Conservation (phyloP, 2,329 filamentous ascomycete genomes). For the Colletotrichum echinochloae region DNA sequence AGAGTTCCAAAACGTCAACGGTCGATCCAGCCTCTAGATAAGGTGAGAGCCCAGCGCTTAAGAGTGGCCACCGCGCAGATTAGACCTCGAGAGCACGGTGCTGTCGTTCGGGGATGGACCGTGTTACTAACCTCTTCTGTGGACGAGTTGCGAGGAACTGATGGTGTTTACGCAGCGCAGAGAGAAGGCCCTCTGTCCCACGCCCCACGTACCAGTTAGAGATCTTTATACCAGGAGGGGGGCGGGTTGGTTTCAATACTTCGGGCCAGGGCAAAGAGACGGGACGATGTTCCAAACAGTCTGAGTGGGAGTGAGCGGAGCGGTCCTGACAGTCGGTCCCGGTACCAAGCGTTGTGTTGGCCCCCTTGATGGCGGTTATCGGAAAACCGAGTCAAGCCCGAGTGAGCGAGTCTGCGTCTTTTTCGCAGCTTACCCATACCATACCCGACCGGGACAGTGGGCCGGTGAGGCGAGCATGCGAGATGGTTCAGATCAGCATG, state of each 20-base stretch:
- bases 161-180: conserved; percentile 25
- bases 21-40: conserved; percentile 33
- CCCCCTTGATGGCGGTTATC: conserved; percentile 25
- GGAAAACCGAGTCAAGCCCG: conserved; percentile 9
- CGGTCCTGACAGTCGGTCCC: conserved; percentile 28
- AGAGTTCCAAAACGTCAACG: conserved; percentile 28
- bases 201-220: conserved; percentile 20
- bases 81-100: conserved; percentile 30
- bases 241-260: conserved; percentile 32
- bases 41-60: conserved; percentile 6
- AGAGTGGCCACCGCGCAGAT: conserved; percentile 11
- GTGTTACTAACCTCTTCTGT: conserved; percentile 25
- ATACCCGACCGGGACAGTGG: conserved; percentile 5
- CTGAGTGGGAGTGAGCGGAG: conserved; percentile 34
- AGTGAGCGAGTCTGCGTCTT: conserved; percentile 11
- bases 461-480: conserved; percentile 14
- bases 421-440: background rate
- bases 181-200: background rate
- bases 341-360: conserved; percentile 5
- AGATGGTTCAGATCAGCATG: conserved; percentile 25
- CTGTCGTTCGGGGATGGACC: conserved; percentile 32
- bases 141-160: conserved; percentile 22
- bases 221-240: conserved; percentile 35
- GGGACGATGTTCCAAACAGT: conserved; percentile 33
- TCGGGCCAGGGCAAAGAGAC: conserved; percentile 18